Base-by-base conservation (phyloP, 805 yeast genomes). In the Jamesozyma spencerorum region DNA sequence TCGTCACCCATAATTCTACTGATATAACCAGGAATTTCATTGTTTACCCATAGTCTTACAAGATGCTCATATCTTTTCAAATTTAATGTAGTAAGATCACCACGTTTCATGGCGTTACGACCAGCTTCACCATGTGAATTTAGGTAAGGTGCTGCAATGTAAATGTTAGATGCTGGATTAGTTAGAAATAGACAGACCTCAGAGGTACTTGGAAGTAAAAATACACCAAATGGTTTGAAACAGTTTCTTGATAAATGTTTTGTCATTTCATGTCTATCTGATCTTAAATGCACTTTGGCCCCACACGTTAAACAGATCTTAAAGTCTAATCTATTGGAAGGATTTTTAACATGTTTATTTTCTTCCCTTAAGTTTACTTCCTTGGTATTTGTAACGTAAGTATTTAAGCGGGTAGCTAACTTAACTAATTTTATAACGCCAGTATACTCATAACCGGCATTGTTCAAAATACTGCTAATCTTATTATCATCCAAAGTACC, bases 41-140 rank as follows among this genome's bases (percentile, higher is more conserved):
- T 81, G 46, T 69, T 73, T 28, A 81, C 57, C 83, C 85, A 84
- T 34, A 73, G 55, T 37, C 69, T 70, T 48, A 73, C 79, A 47
- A 82, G 60, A 45, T 75, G 69, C 28, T 68, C 63, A 57, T 75
- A 81, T 40, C 94, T 68, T 18, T 63, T 65, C 14, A 62, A 46
- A 50, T 72, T 73, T 42, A 83, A 64, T 0, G 64, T 65, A 0
- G 85, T 85, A 26, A 68, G 51, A 40, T 70, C 74, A 35, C 79
- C 82, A 14, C 75, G 72, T 12, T 71, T 70, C 45, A 69, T 64
- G 2, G 77, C 68, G 15, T 72, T 71, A 8, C 67, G 65, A 26
- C 82, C 82, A 3, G 80, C 72, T 56, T 84, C 92, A 18, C 94
- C 94, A 58, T 82, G 87, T 4, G 68, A 66, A 40, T 85, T 81